phyloP scores from a whole-genome alignment of 805 yeast species.

The Candida sphagnicola region DNA sequence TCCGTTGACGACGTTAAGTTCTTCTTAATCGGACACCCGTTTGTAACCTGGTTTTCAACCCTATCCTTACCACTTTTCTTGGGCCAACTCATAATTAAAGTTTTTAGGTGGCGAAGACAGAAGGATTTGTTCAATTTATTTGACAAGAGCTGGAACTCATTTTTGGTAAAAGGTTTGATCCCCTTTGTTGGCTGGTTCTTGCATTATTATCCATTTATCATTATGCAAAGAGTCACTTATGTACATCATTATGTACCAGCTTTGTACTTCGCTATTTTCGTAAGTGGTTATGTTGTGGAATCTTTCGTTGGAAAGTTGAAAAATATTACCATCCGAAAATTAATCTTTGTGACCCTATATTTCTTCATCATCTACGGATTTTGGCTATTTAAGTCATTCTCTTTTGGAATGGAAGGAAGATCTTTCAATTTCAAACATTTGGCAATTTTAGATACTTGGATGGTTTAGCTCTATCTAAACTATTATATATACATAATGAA shows the following conservation, averaged over 20 bases:
- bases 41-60: constrained; percentile 60
- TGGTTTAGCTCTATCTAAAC: too few relatives aligned
- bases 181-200: constrained; percentile 39
- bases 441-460: constrained; percentile 26
- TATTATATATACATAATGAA: too few relatives aligned
- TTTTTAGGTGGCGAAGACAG: constrained; percentile 33
- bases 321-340: constrained; percentile 11
- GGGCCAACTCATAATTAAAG: constrained; percentile 14
- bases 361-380: constrained; percentile 53
- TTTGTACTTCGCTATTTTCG: constrained; percentile 62
- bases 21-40: constrained; percentile 72
- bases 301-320: constrained; percentile 11
- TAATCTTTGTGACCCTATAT: constrained; percentile 45
- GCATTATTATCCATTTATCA: constrained; percentile 37
- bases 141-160: constrained; percentile 22
- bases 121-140: constrained; percentile 15
- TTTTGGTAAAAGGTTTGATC: constrained; percentile 27
- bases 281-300: constrained; percentile 60
- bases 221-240: constrained; percentile 43
- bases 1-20: constrained; percentile 53
- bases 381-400: constrained; percentile 58
- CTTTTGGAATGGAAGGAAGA: constrained; percentile 69
- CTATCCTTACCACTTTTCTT: constrained; percentile 18
- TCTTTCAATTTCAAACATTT: constrained; percentile 25
- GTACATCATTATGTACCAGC: constrained; percentile 45